Percentiles rank a stretch among this genome's conserved stretches.
These are phyloP conservation scores for Aspergillus spinulosporus DNA, from an alignment of 2,329 filamentous ascomycete genomes.

Conservation along the genomic window DNA sequence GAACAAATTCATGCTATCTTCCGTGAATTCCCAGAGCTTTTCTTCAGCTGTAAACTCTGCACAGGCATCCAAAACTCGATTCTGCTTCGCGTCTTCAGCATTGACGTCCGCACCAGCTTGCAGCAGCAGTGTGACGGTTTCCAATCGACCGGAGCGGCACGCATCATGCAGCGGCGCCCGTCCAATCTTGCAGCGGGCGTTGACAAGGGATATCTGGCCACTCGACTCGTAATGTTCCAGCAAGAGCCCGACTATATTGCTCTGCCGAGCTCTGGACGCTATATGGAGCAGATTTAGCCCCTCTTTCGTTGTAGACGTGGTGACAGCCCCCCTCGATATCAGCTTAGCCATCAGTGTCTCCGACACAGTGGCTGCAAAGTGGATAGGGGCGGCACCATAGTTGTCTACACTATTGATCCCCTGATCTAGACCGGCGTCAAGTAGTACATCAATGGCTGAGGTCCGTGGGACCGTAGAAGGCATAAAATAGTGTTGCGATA, in stretches of 20 bases:
- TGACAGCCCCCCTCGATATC: conserved; percentile 21
- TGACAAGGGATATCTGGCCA: conserved; percentile 11
- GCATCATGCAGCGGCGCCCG: conserved; percentile 25
- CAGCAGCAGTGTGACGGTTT: conserved; percentile 22
- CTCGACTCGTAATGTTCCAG: conserved; percentile 17
- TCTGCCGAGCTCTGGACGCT: conserved; percentile 21
- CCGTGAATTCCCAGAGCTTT: conserved; percentile 9
- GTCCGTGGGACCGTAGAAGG: conserved; percentile 4
- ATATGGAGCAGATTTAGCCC: conserved; percentile 25
- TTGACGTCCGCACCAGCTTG: conserved; percentile 19
- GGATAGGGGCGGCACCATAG: conserved; percentile 22
- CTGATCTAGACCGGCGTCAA: conserved; percentile 12
- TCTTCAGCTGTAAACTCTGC: conserved; percentile 15
- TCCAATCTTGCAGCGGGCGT: conserved; percentile 16
- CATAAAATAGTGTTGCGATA: conserved; percentile 9
- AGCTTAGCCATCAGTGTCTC: conserved; percentile 20
- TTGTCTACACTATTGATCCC: conserved; percentile 19
- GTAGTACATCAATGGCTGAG: conserved; percentile 17
- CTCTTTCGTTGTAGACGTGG: conserved; percentile 18
- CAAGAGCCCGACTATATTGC: conserved; percentile 22
- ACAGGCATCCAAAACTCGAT: conserved; percentile 9
- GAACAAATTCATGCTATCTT: neutral
- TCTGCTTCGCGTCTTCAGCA: conserved; percentile 1
- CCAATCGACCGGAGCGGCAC: conserved; percentile 23
- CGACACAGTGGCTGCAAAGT: conserved; percentile 21